Base-by-base conservation (phyloP, 164 flowering plant species). In the Piper betle region DNA sequence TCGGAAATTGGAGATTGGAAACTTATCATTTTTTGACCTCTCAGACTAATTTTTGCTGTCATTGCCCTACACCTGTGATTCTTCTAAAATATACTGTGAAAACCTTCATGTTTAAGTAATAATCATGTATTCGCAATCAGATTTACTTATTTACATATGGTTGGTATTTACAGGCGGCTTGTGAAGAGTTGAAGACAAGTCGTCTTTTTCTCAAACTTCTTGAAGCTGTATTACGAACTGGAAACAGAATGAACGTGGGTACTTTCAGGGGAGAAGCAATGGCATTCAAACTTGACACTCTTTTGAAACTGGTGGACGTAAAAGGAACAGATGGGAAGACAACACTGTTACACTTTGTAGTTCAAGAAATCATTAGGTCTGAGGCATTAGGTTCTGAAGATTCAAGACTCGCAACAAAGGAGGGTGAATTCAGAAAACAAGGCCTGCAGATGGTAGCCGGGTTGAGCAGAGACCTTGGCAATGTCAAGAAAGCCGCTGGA, bases 251-350 rank as follows among this genome's bases (percentile, higher is more conserved):
- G 99, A 93, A 93, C 68, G 97, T 81, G 59, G 99, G 99, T 53
- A 93, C 99, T 15, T 85, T 86, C 69, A 84, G 99, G 2, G 99
- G 99, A 41, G 96, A 82, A 74, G 99, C 97, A 53, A 85, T 58
- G 74, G 87, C 99, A 53, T 93, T 93, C 73, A 93, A 93, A 75
- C 89, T 93, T 20, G 99, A 93, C 25, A 82, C 96, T 20, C 86
- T 93, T 58, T 72, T 90, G 40, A 93, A 93, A 76, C 79, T 93
- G 17, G 92, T 77, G 13, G 99, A 93, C 68, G 75, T 93, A 67
- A 90, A 93, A 69, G 99, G 96, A 55, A 84, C 86, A 10, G 99
- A 93, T 74, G 99, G 99, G 48, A 88, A 90, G 68, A 93, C 99
- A 25, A 93, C 99, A 52, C 71, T 93, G 65, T 97, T 93, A 6